These are phyloP conservation scores for Apiospora phragmitis DNA, from an alignment of 2,329 filamentous ascomycete genomes.

Conservation along the genomic window DNA sequence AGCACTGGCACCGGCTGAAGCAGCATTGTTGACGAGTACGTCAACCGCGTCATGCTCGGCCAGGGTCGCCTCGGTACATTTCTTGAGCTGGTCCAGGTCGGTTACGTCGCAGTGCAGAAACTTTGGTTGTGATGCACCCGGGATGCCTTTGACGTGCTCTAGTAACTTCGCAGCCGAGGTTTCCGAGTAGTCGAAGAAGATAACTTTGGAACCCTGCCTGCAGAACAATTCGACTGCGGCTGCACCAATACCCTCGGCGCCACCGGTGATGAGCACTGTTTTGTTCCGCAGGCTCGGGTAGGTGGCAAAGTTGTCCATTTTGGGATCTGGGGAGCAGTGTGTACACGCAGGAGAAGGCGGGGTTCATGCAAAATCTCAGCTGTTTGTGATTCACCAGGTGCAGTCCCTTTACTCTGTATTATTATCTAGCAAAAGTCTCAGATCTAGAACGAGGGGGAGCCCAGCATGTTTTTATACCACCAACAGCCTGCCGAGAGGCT, in stretches of 20 bases:
- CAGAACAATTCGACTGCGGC: slow-evolving; percentile 45
- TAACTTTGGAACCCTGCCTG: slow-evolving; percentile 43
- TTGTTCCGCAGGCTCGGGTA: slow-evolving; percentile 43
- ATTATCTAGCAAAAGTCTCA: neutral
- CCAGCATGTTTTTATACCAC: neutral
- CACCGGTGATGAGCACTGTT: slow-evolving; percentile 46
- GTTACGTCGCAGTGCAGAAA: slow-evolving; percentile 46
- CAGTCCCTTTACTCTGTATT: neutral
- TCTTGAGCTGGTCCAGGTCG: slow-evolving; percentile 34
- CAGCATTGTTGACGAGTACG: slow-evolving; percentile 40
- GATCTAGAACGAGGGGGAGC: neutral
- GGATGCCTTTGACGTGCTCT: slow-evolving; percentile 23
- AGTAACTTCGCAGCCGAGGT: slow-evolving; percentile 33
- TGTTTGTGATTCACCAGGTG: neutral
- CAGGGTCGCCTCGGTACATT: slow-evolving; percentile 35
- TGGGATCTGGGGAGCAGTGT: neutral
- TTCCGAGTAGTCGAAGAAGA: slow-evolving; percentile 43
- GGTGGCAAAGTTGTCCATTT: slow-evolving; percentile 31
- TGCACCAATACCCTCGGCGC: slow-evolving; percentile 48
- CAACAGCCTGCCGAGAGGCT: neutral
- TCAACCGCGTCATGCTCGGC: slow-evolving; percentile 29
- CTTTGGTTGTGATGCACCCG: slow-evolving; percentile 28
- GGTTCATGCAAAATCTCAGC: neutral
- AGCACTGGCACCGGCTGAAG: slow-evolving; percentile 23
- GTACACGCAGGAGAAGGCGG: neutral